phyloP scores from a whole-genome alignment of 2,329 filamentous ascomycete species.

The Nemania bipapillata region DNA sequence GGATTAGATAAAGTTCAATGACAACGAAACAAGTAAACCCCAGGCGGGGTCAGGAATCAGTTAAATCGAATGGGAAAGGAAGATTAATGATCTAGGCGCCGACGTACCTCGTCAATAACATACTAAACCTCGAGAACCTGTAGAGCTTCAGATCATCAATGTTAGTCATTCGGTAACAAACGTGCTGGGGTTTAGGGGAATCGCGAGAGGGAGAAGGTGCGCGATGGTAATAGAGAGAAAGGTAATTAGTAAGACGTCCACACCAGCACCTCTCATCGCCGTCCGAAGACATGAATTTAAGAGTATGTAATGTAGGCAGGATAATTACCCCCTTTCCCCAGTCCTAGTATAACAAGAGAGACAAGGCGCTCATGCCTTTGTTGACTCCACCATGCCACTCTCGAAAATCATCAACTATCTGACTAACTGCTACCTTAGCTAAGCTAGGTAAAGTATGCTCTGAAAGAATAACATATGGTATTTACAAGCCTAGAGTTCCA shows the following conservation, averaged over 20 bases:
- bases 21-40: background rate
- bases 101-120: slow-evolving; percentile 11
- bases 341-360: background rate
- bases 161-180: slow-evolving; percentile 6
- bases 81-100: background rate
- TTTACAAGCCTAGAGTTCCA: slow-evolving; percentile 45
- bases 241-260: slow-evolving; percentile 12
- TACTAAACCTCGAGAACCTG: background rate
- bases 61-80: too few species aligned
- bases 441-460: slow-evolving; percentile 16
- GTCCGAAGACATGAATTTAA: slow-evolving; percentile 30
- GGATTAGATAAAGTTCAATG: background rate
- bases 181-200: background rate
- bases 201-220: background rate
- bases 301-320: slow-evolving; percentile 20
- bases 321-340: background rate
- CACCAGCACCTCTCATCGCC: slow-evolving; percentile 24
- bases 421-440: slow-evolving; percentile 9
- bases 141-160: background rate
- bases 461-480: slow-evolving; percentile 6
- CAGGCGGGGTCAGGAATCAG: too few species aligned
- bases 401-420: background rate
- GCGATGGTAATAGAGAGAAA: background rate
- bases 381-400: background rate
- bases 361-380: background rate